A percentile compares a stretch with the other conserved stretches of the same genome.
phyloP scores from a whole-genome alignment of 257 asterid species.

The Henckelia pumila region DNA sequence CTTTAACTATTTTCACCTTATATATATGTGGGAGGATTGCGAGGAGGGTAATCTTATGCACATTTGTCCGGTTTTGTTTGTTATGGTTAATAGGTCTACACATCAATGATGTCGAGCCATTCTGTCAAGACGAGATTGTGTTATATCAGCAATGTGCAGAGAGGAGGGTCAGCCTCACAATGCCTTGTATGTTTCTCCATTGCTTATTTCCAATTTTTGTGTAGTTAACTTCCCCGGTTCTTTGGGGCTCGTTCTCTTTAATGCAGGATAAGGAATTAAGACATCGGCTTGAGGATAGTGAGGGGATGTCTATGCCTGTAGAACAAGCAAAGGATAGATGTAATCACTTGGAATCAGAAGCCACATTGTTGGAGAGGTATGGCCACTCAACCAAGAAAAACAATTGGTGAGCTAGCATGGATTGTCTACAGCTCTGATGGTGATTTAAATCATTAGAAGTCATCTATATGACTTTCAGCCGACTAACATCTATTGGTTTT shows the following conservation, averaged over 20 bases:
- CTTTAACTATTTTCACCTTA: not conserved
- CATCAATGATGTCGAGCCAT: conserved; percentile 87
- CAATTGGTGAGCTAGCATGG: not conserved
- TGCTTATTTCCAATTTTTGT: not conserved
- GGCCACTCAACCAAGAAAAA: not conserved
- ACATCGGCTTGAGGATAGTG: conserved; percentile 84
- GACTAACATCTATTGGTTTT: too few species aligned
- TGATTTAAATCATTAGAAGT: not conserved
- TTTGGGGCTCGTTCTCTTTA: not conserved
- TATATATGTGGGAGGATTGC: not conserved
- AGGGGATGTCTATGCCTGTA: conserved; percentile 87
- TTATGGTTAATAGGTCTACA: conserved; percentile 49
- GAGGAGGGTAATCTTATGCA: not conserved
- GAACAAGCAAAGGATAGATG: conserved; percentile 75
- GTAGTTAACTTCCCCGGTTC: not conserved
- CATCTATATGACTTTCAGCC: not conserved
- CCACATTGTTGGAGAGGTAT: conserved; percentile 80
- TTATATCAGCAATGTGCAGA: conserved; percentile 47
- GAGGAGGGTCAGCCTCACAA: conserved; percentile 44
- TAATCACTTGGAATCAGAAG: conserved; percentile 73
- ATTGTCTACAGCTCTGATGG: not conserved
- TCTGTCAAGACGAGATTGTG: conserved; percentile 61
- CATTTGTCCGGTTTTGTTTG: conserved; percentile 14
- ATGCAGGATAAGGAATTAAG: conserved; percentile 77
- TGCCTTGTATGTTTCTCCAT: conserved; percentile 7